Evolutionary conservation across 2,329 filamentous ascomycete genomes (phyloP), one percentile per base, ranked within the genome.

Genomic region (Fusarium hostae): DNA sequence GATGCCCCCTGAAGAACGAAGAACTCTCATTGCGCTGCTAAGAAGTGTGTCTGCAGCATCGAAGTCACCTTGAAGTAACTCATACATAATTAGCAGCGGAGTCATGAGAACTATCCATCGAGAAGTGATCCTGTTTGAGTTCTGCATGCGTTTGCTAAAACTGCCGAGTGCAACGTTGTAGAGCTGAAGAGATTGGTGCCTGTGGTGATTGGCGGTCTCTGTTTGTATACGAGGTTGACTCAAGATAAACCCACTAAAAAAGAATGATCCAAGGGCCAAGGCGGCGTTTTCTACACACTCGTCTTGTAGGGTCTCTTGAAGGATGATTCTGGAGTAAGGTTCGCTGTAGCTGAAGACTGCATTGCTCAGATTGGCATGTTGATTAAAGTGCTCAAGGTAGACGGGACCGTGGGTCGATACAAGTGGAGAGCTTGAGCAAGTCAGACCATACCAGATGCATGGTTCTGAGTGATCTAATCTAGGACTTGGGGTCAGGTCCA

Each of bases 71-170:
- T 37, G 47, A 2, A 51, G 22, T 12, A n/a, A 2, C n/a, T 35
- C 47, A 24, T 51, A 51, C 16, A 26, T 26, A 6, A 20, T 11
- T 5, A 51, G 22, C 5, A 51, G 32, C 16, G 47, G 32, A 6
- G 22, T 51, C 32, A 51, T 35, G 18, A 35, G 32, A 13, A 24
- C 10, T 6, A 51, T 13, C 47, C 47, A 51, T 35, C 22, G 47
- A 6, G 16, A 4, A 3, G 32, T 15, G 9, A 20, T 35, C 1
- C 18, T 1, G 10, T 5, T 18, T 3, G 16, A 2, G 9, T 13
- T 26, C 32, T 35, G 16, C n/a, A 51, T 24, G 16, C 12, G 4
- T 8, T 15, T 35, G 22, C 32, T 22, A 24, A 51, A 51, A 11
- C 4, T 20, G 10, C 20, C 1, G 5, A 51, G 47, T 37, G 22